Evolutionary conservation across 345 rosid species (phyloP).

Genomic region (Corchorus olitorius): DNA sequence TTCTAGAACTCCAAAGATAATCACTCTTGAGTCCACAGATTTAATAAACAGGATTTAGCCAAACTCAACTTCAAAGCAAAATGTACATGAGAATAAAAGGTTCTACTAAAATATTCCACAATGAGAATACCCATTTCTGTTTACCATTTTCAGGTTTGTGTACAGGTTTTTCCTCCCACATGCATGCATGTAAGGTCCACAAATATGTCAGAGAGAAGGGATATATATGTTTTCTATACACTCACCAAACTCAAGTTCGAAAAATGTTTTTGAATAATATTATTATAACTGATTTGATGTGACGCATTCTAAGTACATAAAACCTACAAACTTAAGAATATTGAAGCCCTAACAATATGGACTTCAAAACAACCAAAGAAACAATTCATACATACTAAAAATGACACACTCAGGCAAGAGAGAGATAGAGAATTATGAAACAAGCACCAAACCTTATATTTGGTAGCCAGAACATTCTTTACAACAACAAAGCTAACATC

Average conservation of each 20-base stretch:
- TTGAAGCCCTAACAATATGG: not conserved
- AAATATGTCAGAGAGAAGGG: not conserved
- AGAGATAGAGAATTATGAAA: not conserved
- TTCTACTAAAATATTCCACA: not conserved
- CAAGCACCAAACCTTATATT: constrained; percentile 71
- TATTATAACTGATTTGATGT: not conserved
- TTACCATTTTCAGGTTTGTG: not conserved
- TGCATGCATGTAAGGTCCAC: not conserved
- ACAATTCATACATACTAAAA: not conserved
- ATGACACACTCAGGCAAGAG: constrained; percentile 9
- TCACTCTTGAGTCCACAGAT: constrained; percentile 1
- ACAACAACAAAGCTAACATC: constrained; percentile 87
- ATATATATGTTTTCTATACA: not conserved
- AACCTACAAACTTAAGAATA: not conserved
- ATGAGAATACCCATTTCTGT: not conserved
- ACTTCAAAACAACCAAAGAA: not conserved
- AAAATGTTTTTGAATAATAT: not conserved
- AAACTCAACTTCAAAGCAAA: not conserved
- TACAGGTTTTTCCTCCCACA: not conserved
- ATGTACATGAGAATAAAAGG: not conserved
- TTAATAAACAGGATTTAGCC: not conserved
- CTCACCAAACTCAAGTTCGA: not conserved
- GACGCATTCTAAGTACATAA: constrained; percentile 7
- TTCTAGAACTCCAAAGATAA: constrained; percentile 11
- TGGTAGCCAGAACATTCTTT: constrained; percentile 90